These are phyloP conservation scores for Chenopodium berlandieri DNA, from an alignment of 148 eudicot genomes.

Conservation along the genomic window DNA sequence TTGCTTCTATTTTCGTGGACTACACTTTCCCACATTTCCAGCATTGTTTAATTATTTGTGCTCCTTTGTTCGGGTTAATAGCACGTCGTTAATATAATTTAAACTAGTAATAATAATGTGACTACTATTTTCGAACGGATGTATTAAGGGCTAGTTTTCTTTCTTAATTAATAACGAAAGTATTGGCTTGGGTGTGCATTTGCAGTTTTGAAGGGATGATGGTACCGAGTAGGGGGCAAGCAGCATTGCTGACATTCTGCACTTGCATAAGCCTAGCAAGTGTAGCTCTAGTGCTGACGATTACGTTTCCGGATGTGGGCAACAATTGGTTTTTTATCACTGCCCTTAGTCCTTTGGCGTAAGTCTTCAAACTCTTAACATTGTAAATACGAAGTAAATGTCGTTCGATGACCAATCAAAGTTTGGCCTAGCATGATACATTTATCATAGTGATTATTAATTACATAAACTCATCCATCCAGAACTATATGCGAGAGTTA, in stretches of 20 bases:
- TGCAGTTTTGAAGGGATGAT: constrained; percentile 86
- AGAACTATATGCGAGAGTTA: too few species aligned
- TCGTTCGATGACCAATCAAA: too few species aligned
- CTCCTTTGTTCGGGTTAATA: neutral
- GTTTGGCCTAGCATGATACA: too few species aligned
- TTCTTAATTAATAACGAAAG: neutral
- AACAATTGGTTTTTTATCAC: constrained; percentile 87
- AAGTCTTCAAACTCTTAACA: too few species aligned
- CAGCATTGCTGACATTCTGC: constrained; percentile 88
- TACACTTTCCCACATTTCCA: neutral
- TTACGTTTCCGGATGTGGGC: constrained; percentile 73
- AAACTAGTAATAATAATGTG: neutral
- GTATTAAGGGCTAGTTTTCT: neutral
- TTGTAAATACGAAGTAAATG: too few species aligned
- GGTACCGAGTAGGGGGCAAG: constrained; percentile 93
- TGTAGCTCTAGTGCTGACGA: constrained; percentile 90
- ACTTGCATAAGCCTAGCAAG: constrained; percentile 93
- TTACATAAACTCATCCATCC: too few species aligned
- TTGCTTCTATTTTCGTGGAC: constrained; percentile 12
- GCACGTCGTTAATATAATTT: neutral
- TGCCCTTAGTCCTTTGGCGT: constrained; percentile 70
- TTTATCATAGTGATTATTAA: too few species aligned
- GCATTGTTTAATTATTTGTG: too few species aligned
- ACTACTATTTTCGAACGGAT: neutral
- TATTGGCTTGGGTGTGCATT: neutral